Evolutionary conservation across 2,329 filamentous ascomycete genomes (phyloP).

Genomic region (Paraphaeosphaeria minitans): DNA sequence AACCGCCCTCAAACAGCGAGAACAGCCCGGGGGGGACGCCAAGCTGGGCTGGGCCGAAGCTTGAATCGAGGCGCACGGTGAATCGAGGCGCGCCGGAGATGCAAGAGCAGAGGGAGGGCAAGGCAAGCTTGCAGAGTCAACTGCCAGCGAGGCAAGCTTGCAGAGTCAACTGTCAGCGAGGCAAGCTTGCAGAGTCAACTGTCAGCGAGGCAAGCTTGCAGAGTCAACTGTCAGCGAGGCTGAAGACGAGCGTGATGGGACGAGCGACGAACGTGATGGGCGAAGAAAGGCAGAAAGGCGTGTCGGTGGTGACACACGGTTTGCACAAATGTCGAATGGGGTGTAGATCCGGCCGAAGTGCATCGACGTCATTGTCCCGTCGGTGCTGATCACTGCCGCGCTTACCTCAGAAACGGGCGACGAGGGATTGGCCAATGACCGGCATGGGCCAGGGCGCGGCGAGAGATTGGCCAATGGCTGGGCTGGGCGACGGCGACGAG

Average conservation of each 20-base stretch:
- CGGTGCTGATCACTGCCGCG: constrained; percentile 1
- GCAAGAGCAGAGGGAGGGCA: too few species aligned
- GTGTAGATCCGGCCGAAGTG: neutral
- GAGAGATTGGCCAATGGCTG: too few species aligned
- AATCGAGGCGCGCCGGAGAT: too few species aligned
- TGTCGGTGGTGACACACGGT: constrained; percentile 6
- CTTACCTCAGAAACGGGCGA: neutral
- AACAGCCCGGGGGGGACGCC: neutral
- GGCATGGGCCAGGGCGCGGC: neutral
- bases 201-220: too few species aligned
- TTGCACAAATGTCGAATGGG: neutral
- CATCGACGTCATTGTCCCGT: constrained; percentile 5
- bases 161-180: too few species aligned
- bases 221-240: too few species aligned
- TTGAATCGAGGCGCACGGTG: neutral
- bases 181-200: too few species aligned
- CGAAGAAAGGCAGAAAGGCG: too few species aligned
- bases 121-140: too few species aligned
- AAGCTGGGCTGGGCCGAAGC: constrained; percentile 8
- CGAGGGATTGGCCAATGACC: constrained; percentile 1
- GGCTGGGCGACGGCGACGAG: neutral
- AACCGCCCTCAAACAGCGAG: neutral
- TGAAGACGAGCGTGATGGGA: too few species aligned
- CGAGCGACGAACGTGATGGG: too few species aligned
- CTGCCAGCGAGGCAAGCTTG: too few species aligned